Base-by-base conservation (phyloP, 768 basidiomycete genomes). In the Rhizopogon rudus region DNA sequence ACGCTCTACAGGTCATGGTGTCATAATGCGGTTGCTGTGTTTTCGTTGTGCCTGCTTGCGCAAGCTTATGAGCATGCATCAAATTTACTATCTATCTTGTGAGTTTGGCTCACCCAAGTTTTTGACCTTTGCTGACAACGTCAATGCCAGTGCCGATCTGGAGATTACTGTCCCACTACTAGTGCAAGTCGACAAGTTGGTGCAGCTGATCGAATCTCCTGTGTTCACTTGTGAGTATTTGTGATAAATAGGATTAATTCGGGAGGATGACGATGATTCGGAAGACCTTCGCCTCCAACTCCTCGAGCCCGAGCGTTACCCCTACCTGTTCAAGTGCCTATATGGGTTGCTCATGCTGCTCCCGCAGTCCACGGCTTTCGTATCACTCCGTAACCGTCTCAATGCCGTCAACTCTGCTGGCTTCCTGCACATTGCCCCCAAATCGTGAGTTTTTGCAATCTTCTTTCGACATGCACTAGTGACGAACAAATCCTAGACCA, bases 11-110 rank as follows among this genome's bases (percentile, higher is more conserved):
- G 93, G 17, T 98, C 94, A 17, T 99, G 97, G 97, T 98, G 94
- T 67, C 97, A 99, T 63, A 98, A 98, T 65, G 91, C 96, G 1
- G 95, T 98, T 42, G 88, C 97, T 0, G 93, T 93, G 1, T 97
- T 99, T 67, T 93, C 97, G 1, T 79, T 99, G 6, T 99, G 97
- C 69, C 78, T 99, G 29, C 78, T 99, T 25, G 97, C 97, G 5
- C 97, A 99, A 68, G 96, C 97, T 3, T 99, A 99, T 62, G 97
- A 99, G 68, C 97, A 99, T 70, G 97, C 96, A 1, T 96, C 93
- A 20, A 98, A 95, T 68, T 79, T 99, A 3, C 77, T 99, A 16
- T 87, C 92, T 58, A 98, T 97, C 57, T 98, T 99, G 96, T 94
- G 67, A 56, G 86, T 68, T 22, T 10, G 46, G 57, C 20, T 22